These are phyloP conservation scores for Talaromyces nanjingensis DNA, from an alignment of 495 filamentous ascomycete genomes.

Conservation along the genomic window DNA sequence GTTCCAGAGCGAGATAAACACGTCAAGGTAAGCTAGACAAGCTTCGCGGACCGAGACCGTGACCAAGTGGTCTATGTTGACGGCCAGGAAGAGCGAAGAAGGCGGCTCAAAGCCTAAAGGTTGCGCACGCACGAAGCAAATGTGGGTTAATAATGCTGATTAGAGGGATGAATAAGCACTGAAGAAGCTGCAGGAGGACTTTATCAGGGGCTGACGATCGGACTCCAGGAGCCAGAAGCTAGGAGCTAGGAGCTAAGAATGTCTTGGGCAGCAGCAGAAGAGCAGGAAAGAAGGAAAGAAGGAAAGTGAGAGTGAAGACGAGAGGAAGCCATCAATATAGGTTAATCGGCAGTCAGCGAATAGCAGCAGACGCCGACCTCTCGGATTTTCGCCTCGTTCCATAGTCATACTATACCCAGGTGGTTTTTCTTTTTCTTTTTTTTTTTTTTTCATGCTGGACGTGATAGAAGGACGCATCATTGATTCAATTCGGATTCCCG, in stretches of 20 bases:
- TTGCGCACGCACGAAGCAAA: background rate
- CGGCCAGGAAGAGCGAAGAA: background rate
- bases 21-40: background rate
- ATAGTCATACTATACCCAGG: background rate
- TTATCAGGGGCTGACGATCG: background rate
- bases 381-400: background rate
- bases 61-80: background rate
- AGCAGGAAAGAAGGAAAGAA: background rate
- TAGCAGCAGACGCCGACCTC: background rate
- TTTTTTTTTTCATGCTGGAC: background rate
- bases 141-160: background rate
- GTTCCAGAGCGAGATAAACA: background rate
- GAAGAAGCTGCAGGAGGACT: background rate
- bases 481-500: background rate
- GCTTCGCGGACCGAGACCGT: background rate
- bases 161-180: background rate
- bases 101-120: background rate
- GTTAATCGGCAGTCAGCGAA: background rate
- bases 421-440: background rate
- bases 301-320: background rate
- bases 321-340: background rate
- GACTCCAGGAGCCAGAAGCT: background rate
- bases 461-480: background rate
- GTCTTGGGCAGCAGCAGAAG: background rate
- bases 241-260: background rate